phyloP scores from a whole-genome alignment of 163 green algal species.

The Chlamydomonas reinhardtii region DNA sequence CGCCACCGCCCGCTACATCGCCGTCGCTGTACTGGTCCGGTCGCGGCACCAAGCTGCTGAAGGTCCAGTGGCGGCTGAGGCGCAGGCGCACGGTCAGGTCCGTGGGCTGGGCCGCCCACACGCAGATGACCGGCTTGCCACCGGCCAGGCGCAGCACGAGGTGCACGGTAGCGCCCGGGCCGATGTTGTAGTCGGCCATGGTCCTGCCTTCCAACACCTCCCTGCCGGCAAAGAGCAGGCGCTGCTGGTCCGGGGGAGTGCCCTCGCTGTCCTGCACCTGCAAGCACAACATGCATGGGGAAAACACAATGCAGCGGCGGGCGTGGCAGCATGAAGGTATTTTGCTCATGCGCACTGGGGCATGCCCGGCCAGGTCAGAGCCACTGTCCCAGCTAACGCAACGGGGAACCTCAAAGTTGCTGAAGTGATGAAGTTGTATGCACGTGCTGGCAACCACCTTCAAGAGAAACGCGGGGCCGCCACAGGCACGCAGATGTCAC shows the following conservation, averaged over 20 bases:
- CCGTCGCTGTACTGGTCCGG: neutral
- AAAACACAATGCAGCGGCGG: no score
- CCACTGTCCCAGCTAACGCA: no score
- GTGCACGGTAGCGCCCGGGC: neutral
- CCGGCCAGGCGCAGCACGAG: neutral
- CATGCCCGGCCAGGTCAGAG: no score
- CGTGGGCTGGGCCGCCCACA: neutral
- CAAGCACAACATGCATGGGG: no score
- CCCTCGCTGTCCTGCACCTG: neutral
- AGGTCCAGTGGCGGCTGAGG: neutral
- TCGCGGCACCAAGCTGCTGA: constrained; percentile 23
- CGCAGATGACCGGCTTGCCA: constrained; percentile 22
- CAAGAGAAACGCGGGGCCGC: no score
- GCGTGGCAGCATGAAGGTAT: no score
- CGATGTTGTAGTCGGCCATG: neutral
- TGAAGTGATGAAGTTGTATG: no score
- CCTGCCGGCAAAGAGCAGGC: neutral
- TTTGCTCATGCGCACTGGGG: no score
- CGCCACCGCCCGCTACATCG: neutral
- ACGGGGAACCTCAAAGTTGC: no score
- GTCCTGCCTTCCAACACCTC: neutral
- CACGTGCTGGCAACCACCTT: no score
- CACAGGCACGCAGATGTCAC: no score
- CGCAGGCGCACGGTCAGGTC: neutral
- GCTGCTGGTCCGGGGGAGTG: neutral